Evolutionary conservation across 2,329 filamentous ascomycete genomes (phyloP).

Genomic region (Pseudopyricularia javanii): DNA sequence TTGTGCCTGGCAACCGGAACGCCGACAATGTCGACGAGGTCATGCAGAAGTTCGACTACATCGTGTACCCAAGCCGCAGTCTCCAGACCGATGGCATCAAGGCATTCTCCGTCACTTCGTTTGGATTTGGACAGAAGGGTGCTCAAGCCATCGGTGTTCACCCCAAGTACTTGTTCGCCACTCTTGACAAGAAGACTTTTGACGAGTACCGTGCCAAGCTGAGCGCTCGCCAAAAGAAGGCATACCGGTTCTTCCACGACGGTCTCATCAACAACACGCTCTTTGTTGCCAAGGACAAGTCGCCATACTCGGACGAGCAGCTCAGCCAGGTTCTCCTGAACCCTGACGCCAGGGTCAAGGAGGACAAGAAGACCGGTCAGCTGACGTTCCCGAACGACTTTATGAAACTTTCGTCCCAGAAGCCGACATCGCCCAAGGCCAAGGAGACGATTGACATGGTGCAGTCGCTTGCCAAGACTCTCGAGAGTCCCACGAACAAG

Average conservation of each 20-base stretch:
- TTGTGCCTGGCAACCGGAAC: conserved; percentile 95
- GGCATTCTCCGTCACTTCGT: conserved; percentile 96
- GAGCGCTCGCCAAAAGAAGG: conserved; percentile 90
- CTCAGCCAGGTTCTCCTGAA: conserved; percentile 85
- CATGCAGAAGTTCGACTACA: conserved; percentile 97
- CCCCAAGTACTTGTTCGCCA: conserved; percentile 87
- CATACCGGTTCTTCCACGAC: conserved; percentile 97
- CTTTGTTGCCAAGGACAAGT: conserved; percentile 87
- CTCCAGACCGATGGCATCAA: conserved; percentile 98
- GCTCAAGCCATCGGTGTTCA: conserved; percentile 95
- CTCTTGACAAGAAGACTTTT: conserved; percentile 80
- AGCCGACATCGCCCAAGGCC: conserved; percentile 30
- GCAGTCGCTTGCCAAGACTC: conserved; percentile 59
- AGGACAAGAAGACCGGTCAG: conserved; percentile 77
- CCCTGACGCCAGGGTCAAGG: conserved; percentile 72
- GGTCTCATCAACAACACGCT: conserved; percentile 95
- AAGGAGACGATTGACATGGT: conserved; percentile 64
- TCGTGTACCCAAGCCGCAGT: conserved; percentile 88
- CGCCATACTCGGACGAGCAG: conserved; percentile 82
- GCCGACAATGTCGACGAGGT: conserved; percentile 93
- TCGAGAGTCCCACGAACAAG: conserved; percentile 55
- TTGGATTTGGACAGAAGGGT: conserved; percentile 98
- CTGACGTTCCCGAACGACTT: conserved; percentile 62
- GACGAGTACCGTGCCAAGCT: conserved; percentile 77
- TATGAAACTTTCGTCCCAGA: conserved; percentile 50